These are phyloP conservation scores for Antrodiella citrinella DNA, from an alignment of 768 basidiomycete genomes.

Conservation along the genomic window DNA sequence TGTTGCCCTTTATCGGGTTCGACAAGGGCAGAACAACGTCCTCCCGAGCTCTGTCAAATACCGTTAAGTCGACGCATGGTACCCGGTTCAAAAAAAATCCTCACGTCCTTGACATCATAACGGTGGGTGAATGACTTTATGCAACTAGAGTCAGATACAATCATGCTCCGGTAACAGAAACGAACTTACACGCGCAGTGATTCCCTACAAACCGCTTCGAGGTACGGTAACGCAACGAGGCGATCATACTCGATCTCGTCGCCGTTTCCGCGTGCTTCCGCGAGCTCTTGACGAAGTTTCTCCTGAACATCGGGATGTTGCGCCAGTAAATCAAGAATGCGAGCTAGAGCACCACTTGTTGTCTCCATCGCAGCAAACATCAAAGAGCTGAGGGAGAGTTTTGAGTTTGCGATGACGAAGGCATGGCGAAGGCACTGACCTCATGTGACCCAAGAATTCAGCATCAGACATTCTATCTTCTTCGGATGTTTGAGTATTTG, in stretches of 20 bases:
- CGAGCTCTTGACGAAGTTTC: conserved; percentile 8
- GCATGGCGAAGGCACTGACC: background rate
- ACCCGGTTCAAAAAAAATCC: too few relatives aligned
- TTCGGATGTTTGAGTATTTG: background rate
- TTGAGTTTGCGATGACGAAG: background rate
- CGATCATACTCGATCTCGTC: conserved; percentile 1
- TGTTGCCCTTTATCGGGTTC: conserved; percentile 34
- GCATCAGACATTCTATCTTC: conserved; percentile 3
- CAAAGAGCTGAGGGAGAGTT: conserved; percentile 2
- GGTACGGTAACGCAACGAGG: conserved; percentile 5
- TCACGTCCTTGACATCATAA: background rate
- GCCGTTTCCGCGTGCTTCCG: background rate
- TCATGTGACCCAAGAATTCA: conserved; percentile 3
- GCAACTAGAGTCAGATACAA: background rate
- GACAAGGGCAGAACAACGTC: conserved; percentile 58
- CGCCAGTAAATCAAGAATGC: conserved; percentile 10
- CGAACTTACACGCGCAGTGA: conserved; percentile 3
- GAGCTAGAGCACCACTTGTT: conserved; percentile 6
- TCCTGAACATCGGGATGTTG: conserved; percentile 9
- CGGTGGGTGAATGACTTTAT: background rate
- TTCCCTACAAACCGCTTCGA: conserved; percentile 9
- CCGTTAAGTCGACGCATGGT: too few relatives aligned
- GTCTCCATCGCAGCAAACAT: conserved; percentile 14
- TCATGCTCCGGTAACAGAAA: background rate
- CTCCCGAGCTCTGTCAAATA: conserved; percentile 23